Conservation (phyloP, 352 stramenopile genomes). For the Phytophthora multivora region DNA sequence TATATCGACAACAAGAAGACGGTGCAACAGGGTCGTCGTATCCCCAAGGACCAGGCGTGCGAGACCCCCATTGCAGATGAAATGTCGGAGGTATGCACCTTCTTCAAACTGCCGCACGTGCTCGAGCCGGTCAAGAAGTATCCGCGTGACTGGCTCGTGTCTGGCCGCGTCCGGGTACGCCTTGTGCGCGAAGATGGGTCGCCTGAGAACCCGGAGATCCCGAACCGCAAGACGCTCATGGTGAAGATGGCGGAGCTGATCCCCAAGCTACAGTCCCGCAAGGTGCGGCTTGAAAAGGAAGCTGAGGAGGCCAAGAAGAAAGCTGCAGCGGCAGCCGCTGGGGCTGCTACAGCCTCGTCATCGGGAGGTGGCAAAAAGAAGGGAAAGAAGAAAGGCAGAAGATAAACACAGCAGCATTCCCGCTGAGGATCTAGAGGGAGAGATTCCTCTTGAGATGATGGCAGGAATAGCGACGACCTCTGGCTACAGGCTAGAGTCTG, state of each 20-base stretch:
- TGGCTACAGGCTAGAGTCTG: slow-evolving; percentile 22
- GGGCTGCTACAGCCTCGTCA: slow-evolving; percentile 16
- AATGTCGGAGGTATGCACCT: slow-evolving; percentile 87
- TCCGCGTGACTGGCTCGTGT: slow-evolving; percentile 73
- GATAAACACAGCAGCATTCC: slow-evolving; percentile 48
- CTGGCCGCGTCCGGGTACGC: slow-evolving; percentile 76
- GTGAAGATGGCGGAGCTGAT: slow-evolving; percentile 89
- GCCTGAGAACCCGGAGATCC: slow-evolving; percentile 71
- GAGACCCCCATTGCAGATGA: slow-evolving; percentile 76
- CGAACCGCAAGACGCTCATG: slow-evolving; percentile 78
- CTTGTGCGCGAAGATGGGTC: slow-evolving; percentile 64
- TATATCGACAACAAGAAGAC: slow-evolving; percentile 88
- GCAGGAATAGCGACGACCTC: slow-evolving; percentile 3
- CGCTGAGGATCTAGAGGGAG: background rate
- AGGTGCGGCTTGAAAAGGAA: slow-evolving; percentile 75
- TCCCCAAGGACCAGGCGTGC: slow-evolving; percentile 67
- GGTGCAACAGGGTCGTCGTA: slow-evolving; percentile 78
- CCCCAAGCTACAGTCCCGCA: slow-evolving; percentile 83
- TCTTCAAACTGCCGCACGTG: slow-evolving; percentile 80
- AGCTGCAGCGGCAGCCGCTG: slow-evolving; percentile 31
- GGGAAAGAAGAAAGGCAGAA: slow-evolving; percentile 86
- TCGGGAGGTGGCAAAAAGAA: slow-evolving; percentile 81
- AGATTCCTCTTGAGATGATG: background rate
- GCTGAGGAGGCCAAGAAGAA: slow-evolving; percentile 62
- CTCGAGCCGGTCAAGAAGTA: slow-evolving; percentile 87